These are phyloP conservation scores for Sporopachydermia lactativora DNA, from an alignment of 805 yeast genomes.

Conservation along the genomic window DNA sequence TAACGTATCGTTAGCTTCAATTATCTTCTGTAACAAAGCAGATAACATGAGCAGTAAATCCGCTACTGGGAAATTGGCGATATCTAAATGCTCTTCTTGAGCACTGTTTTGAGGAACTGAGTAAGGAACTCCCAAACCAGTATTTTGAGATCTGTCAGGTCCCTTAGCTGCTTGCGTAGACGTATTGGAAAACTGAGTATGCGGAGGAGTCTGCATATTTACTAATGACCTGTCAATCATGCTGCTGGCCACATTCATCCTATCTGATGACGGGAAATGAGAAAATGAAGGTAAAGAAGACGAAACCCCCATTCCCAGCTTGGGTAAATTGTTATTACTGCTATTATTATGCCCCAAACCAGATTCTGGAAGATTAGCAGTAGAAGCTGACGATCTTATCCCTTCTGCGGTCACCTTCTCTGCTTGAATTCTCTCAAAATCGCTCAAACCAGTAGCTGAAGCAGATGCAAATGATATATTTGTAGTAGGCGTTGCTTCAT, in stretches of 20 bases:
- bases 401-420: slow-evolving; percentile 3
- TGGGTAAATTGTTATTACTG: slow-evolving; percentile 3
- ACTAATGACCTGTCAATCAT: not conserved
- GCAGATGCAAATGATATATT: slow-evolving; percentile 3
- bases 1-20: slow-evolving; percentile 77
- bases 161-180: slow-evolving; percentile 9
- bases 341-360: not conserved
- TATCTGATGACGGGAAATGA: not conserved
- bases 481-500: slow-evolving; percentile 4
- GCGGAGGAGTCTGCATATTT: not conserved
- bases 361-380: slow-evolving; percentile 2
- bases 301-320: slow-evolving; percentile 1
- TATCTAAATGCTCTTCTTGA: slow-evolving; percentile 45
- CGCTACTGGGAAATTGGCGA: slow-evolving; percentile 70
- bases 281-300: not conserved
- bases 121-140: slow-evolving; percentile 5
- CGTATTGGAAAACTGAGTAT: slow-evolving; percentile 4
- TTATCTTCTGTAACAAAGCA: slow-evolving; percentile 70
- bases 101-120: slow-evolving; percentile 8
- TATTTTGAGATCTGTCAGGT: slow-evolving; percentile 4
- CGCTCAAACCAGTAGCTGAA: not conserved
- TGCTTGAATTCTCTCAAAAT: not conserved
- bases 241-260: not conserved
- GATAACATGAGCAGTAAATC: slow-evolving; percentile 77
- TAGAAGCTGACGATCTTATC: slow-evolving; percentile 3